These are phyloP conservation scores for Phytophthora meadii DNA, from an alignment of 352 stramenopile genomes.

Conservation along the genomic window DNA sequence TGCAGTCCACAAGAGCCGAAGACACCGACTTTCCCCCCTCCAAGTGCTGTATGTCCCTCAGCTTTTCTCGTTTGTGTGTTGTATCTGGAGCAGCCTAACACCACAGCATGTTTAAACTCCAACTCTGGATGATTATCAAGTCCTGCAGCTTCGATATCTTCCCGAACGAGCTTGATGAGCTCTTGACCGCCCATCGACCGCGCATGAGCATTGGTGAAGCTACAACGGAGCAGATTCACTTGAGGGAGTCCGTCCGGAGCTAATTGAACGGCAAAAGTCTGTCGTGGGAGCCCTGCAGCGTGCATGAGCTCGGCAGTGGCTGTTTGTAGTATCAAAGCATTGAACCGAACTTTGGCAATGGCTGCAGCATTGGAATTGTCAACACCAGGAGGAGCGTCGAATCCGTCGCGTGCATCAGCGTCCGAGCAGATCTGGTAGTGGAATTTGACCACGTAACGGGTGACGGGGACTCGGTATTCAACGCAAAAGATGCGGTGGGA, in stretches of 20 bases:
- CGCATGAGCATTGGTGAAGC: conserved; percentile 60
- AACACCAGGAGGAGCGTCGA: conserved; percentile 57
- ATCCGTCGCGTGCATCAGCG: conserved; percentile 40
- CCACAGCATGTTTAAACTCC: conserved; percentile 72
- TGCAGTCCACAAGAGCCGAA: conserved; percentile 78
- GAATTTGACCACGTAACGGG: conserved; percentile 59
- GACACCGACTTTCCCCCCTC: conserved; percentile 60
- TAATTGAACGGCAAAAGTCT: conserved; percentile 67
- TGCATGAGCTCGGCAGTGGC: conserved; percentile 62
- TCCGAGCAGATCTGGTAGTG: conserved; percentile 75
- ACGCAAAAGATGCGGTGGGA: conserved; percentile 40
- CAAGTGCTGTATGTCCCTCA: conserved; percentile 66
- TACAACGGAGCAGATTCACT: conserved; percentile 60
- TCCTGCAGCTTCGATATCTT: conserved; percentile 55
- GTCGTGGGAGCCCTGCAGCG: conserved; percentile 42
- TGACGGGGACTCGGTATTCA: conserved; percentile 41
- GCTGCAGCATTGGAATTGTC: conserved; percentile 65
- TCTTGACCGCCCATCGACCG: conserved; percentile 62
- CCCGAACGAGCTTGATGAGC: conserved; percentile 57
- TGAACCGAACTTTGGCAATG: conserved; percentile 59
- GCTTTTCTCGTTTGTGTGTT: conserved; percentile 56
- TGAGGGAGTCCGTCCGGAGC: conserved; percentile 56
- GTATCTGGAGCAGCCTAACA: conserved; percentile 72
- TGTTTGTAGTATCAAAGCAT: conserved; percentile 65
- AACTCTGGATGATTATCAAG: conserved; percentile 38